phyloP scores from a whole-genome alignment of 2,329 filamentous ascomycete species.

The Tolypocladium pustulatum region DNA sequence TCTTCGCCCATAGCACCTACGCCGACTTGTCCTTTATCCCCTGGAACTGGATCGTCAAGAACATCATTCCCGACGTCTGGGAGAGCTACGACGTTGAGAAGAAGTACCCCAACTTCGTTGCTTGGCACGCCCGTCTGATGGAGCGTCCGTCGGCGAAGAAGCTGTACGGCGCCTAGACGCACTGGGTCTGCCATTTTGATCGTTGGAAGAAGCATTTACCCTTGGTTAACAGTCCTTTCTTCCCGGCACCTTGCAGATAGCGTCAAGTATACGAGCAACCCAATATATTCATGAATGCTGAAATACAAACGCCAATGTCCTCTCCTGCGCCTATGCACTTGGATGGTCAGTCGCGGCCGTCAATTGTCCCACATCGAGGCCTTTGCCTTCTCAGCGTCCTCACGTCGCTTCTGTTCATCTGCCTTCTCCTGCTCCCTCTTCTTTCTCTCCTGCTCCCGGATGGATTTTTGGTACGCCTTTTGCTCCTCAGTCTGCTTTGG shows the following conservation, averaged over 20 bases:
- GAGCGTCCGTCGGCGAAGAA: conserved; percentile 20
- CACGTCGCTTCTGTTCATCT: conserved; percentile 47
- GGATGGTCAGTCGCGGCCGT: conserved; percentile 2
- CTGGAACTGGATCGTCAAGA: conserved; percentile 13
- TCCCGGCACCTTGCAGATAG: background rate
- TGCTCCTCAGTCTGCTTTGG: conserved; percentile 83
- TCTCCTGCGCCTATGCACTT: background rate
- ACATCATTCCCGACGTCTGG: conserved; percentile 8
- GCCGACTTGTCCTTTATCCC: conserved; percentile 22
- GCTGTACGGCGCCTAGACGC: conserved; percentile 10
- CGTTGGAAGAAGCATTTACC: too few relatives aligned
- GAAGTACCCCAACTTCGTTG: conserved; percentile 22
- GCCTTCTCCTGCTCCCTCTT: conserved; percentile 62
- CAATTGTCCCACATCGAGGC: conserved; percentile 77
- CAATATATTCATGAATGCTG: background rate
- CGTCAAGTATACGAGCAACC: background rate
- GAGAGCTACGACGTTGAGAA: conserved; percentile 16
- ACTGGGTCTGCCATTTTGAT: background rate
- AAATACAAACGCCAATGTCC: background rate
- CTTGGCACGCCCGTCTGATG: conserved; percentile 21
- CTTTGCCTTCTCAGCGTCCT: conserved; percentile 66
- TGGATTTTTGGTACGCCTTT: conserved; percentile 70
- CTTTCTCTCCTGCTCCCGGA: conserved; percentile 77
- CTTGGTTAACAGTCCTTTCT: too few relatives aligned
- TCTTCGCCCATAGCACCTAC: conserved; percentile 15